Conservation (phyloP, 495 filamentous ascomycete species). For the Polyplosphaeria fusca region DNA sequence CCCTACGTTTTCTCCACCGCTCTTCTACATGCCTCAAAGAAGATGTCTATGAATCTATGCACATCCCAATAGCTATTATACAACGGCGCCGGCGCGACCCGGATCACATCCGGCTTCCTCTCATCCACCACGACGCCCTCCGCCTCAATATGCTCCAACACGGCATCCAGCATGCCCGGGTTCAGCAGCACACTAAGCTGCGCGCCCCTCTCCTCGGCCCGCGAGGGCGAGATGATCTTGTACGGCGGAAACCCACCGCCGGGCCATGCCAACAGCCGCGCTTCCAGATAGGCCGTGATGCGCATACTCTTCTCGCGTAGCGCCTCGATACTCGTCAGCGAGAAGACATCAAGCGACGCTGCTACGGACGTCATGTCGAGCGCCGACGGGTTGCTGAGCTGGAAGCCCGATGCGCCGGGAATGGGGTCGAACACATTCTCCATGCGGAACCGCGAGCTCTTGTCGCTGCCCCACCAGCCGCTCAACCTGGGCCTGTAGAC, state of each 20-base stretch:
- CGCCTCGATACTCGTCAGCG: constrained; percentile 62
- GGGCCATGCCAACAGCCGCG: constrained; percentile 49
- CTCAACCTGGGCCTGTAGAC: constrained; percentile 37
- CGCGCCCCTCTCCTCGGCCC: constrained; percentile 71
- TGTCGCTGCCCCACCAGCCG: constrained; percentile 92
- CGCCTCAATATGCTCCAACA: constrained; percentile 66
- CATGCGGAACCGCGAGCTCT: constrained; percentile 74
- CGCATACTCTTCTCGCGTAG: constrained; percentile 71
- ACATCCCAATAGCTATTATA: constrained; percentile 86
- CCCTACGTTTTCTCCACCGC: too few species aligned
- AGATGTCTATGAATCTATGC: constrained; percentile 62
- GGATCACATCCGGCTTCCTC: constrained; percentile 81
- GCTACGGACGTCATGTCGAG: constrained; percentile 66
- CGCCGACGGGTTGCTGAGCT: constrained; percentile 21
- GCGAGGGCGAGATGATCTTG: constrained; percentile 74
- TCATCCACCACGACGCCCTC: constrained; percentile 81
- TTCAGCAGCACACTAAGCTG: constrained; percentile 76
- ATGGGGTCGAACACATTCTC: constrained; percentile 71
- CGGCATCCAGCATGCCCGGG: constrained; percentile 62
- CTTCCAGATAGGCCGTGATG: constrained; percentile 77
- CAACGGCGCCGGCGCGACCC: constrained; percentile 86
- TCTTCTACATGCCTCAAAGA: constrained; percentile 15
- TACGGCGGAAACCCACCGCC: constrained; percentile 51
- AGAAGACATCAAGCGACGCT: constrained; percentile 78
- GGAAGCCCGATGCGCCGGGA: constrained; percentile 49